Evolutionary conservation across 2,329 filamentous ascomycete genomes (phyloP).

Genomic region (Biscogniauxia sp.): DNA sequence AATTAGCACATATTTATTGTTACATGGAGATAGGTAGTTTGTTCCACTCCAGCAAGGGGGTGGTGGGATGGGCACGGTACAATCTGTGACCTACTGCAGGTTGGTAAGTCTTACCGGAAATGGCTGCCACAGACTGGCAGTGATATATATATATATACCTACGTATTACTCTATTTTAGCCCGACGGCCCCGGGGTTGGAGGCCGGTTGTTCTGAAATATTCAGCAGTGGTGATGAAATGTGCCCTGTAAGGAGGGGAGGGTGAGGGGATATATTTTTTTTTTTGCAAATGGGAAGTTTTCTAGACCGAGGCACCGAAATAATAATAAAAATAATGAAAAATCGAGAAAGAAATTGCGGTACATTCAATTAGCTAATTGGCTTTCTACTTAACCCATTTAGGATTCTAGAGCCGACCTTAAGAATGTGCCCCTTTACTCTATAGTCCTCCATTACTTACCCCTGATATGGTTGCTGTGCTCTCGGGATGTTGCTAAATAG

Average conservation of each 20-base stretch:
- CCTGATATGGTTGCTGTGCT: too few relatives aligned
- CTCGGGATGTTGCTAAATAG: too few relatives aligned
- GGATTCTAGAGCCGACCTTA: neutral
- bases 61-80: neutral
- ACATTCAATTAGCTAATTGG: neutral
- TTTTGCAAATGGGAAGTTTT: constrained; percentile 14
- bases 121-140: neutral
- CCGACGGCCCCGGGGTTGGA: neutral
- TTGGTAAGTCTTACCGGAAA: neutral
- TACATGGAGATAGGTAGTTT: neutral
- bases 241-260: constrained; percentile 6
- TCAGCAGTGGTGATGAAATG: constrained; percentile 15
- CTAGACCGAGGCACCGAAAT: neutral
- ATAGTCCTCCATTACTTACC: too few relatives aligned
- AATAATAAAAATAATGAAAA: neutral
- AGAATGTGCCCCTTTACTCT: neutral
- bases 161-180: neutral
- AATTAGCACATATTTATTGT: constrained; percentile 1
- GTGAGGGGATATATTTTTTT: constrained; percentile 23
- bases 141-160: neutral
- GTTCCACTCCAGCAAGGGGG: neutral
- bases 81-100: neutral
- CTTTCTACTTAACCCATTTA: neutral
- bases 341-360: neutral
- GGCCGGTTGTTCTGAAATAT: constrained; percentile 11